These are phyloP conservation scores for Fusarium sp. DNA, from an alignment of 2,329 filamentous ascomycete species.

Conservation along the genomic window DNA sequence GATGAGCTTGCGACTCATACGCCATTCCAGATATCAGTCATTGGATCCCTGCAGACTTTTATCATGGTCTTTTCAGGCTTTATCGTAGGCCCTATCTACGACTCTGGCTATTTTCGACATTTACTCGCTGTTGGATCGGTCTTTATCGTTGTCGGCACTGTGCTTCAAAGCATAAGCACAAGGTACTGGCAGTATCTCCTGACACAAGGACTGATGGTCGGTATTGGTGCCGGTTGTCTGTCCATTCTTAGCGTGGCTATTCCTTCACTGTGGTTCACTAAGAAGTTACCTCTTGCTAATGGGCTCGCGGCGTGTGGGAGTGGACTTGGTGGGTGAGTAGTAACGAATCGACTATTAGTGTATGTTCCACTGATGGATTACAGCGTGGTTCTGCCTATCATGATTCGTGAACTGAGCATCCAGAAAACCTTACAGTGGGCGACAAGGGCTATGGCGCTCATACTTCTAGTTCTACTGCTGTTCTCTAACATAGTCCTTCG, in stretches of 20 bases:
- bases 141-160: constrained; percentile 33
- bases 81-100: constrained; percentile 38
- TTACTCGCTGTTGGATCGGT: constrained; percentile 26
- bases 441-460: constrained; percentile 21
- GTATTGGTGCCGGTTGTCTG: constrained; percentile 76
- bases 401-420: constrained; percentile 28
- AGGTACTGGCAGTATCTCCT: constrained; percentile 85
- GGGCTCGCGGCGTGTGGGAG: constrained; percentile 81
- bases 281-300: constrained; percentile 77
- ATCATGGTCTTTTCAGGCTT: constrained; percentile 44
- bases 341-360: fast-evolving
- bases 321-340: constrained; percentile 66
- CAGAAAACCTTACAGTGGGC: constrained; percentile 25
- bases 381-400: constrained; percentile 38
- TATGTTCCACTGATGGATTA: fast-evolving
- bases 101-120: constrained; percentile 37
- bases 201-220: constrained; percentile 77
- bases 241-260: constrained; percentile 82
- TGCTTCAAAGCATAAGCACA: constrained; percentile 35
- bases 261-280: constrained; percentile 81
- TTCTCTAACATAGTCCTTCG: constrained; percentile 30
- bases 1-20: constrained; percentile 3
- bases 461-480: constrained; percentile 8
- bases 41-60: constrained; percentile 39
- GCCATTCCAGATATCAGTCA: constrained; percentile 40